Evolutionary conservation across 306 rosid species (phyloP).

Genomic region (Lathyrus tuberosus): DNA sequence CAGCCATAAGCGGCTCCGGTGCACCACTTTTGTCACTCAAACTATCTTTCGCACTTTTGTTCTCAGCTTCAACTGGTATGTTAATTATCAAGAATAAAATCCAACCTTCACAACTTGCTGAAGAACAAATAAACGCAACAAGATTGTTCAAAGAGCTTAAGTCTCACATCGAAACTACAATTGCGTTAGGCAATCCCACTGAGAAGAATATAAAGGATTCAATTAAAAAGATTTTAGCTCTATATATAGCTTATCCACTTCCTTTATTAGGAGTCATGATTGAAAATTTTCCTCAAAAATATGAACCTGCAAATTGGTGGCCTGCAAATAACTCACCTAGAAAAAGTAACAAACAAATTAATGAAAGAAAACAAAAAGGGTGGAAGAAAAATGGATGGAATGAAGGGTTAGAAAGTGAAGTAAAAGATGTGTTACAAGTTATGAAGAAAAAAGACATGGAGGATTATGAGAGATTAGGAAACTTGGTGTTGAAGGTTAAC

Average conservation of each 20-base stretch:
- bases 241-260: slow-evolving; percentile 85
- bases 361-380: slow-evolving; percentile 18
- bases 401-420: slow-evolving; percentile 54
- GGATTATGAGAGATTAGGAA: slow-evolving; percentile 81
- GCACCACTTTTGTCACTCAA: slow-evolving; percentile 55
- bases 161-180: slow-evolving; percentile 53
- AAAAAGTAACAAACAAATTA: neutral
- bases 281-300: slow-evolving; percentile 69
- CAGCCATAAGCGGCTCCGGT: slow-evolving; percentile 34
- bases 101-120: slow-evolving; percentile 90
- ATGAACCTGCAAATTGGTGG: slow-evolving; percentile 84
- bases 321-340: slow-evolving; percentile 43
- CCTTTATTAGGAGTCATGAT: slow-evolving; percentile 78
- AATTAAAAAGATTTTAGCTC: slow-evolving; percentile 59
- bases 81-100: slow-evolving; percentile 63
- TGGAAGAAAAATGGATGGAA: slow-evolving; percentile 68
- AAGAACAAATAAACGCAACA: slow-evolving; percentile 82
- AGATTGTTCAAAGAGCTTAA: slow-evolving; percentile 64
- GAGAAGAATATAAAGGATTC: slow-evolving; percentile 49
- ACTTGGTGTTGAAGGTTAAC: slow-evolving; percentile 60
- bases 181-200: slow-evolving; percentile 43
- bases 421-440: slow-evolving; percentile 57
- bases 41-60: slow-evolving; percentile 60
- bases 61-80: slow-evolving; percentile 77
- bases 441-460: slow-evolving; percentile 68